Base-by-base conservation (phyloP, 73 alveolate genomes). In the Breviolum minutum region DNA sequence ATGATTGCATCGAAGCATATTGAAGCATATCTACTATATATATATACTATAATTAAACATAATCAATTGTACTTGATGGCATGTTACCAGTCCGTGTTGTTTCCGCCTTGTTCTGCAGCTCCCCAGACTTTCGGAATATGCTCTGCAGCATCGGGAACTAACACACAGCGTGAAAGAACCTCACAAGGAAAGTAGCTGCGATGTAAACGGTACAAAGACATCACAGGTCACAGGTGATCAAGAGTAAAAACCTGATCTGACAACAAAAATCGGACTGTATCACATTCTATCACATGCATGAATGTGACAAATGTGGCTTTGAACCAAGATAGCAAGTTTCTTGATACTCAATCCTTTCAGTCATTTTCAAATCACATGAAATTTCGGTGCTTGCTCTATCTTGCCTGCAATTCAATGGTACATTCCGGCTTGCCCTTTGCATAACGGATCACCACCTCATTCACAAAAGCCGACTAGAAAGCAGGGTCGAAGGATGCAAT, bases 381-480 rank as follows among this genome's bases (percentile, higher is more conserved):
- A 22, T 68, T 14, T 68, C 8, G 77, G 77, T 68, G 77, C 24
- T 68, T 22, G 84, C 54, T 13, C 7, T 10, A 54, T 2, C 7
- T 4, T 62, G 95, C 95, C 95, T 87, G 95, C 82, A 87, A 66
- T 32, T 87, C 95, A 32, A 87, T 68, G 69, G 83, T 87, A 66
- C 95, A 87, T 69, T 87, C 95, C 32, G 95, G 95, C 66, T 87
- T 87, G 27, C 95, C 95, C 95, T 64, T 87, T 30, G 95, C 82
- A 40, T 87, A 87, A 30, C 95, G 95, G 66, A 87, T 87, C 69
- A 87, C 95, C 54, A 87, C 95, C 95, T 87, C 48, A 61, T 27
- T 11, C 12, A 66, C 88, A 0, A 60, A 20, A n/a, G n/a, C n/a
- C n/a, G n/a, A n/a, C n/a, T n/a, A n/a, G n/a, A 66, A 66, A 66